A percentile compares a stretch with the other conserved stretches of the same genome.
Evolutionary conservation across 768 basidiomycete genomes (phyloP).

Genomic region (Tremella yokohamensis): DNA sequence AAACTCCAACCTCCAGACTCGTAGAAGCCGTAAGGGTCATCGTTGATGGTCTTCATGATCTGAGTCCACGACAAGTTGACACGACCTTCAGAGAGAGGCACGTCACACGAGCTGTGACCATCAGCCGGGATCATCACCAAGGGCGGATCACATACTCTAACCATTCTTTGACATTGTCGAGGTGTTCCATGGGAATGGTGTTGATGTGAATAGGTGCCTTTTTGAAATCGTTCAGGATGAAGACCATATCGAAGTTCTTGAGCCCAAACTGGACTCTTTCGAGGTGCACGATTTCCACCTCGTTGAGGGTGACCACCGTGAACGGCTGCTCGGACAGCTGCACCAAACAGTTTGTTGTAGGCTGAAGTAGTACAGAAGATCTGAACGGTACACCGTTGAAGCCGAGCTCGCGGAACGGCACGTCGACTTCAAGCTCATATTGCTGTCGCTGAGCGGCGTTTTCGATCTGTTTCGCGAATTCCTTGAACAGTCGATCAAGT

Average conservation of each 20-base stretch:
- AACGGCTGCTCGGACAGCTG: conserved; percentile 93
- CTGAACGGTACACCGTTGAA: conserved; percentile 97
- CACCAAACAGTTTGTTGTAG: conserved; percentile 93
- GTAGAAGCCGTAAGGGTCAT: conserved; percentile 93
- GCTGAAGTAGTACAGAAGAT: conserved; percentile 88
- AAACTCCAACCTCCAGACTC: conserved; percentile 93
- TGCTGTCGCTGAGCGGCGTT: conserved; percentile 77
- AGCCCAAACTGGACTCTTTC: conserved; percentile 95
- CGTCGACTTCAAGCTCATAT: conserved; percentile 84
- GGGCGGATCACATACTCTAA: conserved; percentile 66
- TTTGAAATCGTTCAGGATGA: conserved; percentile 94
- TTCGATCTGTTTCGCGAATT: conserved; percentile 86
- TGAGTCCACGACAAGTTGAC: conserved; percentile 98
- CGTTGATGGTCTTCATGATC: conserved; percentile 98
- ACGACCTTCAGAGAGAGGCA: conserved; percentile 88
- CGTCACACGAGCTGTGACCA: conserved; percentile 78
- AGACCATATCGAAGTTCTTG: conserved; percentile 95
- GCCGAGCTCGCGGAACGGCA: conserved; percentile 93
- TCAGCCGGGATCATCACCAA: neutral
- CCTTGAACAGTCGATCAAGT: conserved; percentile 90
- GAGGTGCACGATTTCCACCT: conserved; percentile 93
- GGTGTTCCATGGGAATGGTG: conserved; percentile 79
- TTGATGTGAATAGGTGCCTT: conserved; percentile 91
- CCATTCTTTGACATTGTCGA: conserved; percentile 99
- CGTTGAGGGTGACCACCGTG: conserved; percentile 86